phyloP scores from a whole-genome alignment of 1,139 yeast species.

The Pneumocystis carinii region DNA sequence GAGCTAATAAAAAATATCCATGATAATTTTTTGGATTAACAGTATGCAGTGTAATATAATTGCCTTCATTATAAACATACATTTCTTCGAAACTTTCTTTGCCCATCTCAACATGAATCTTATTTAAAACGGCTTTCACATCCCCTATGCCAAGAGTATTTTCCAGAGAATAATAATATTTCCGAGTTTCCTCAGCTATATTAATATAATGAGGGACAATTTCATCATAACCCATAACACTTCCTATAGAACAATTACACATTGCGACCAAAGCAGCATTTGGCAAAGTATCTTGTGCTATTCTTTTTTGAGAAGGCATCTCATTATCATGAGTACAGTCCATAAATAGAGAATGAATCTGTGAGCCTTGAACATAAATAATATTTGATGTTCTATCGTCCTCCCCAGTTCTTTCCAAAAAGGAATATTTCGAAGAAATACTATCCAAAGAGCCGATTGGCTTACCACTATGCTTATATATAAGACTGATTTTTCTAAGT shows the following conservation, averaged over 20 bases:
- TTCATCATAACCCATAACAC: slow-evolving; percentile 90
- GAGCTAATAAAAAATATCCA: slow-evolving; percentile 80
- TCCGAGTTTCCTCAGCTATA: slow-evolving; percentile 63
- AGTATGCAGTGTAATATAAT: slow-evolving; percentile 79
- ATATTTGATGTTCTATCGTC: slow-evolving; percentile 12
- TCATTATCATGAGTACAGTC: slow-evolving; percentile 96
- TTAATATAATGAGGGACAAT: slow-evolving; percentile 68
- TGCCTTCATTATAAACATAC: slow-evolving; percentile 89
- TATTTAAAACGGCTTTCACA: slow-evolving; percentile 44
- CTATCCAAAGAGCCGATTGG: slow-evolving; percentile 70
- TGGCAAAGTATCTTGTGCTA: slow-evolving; percentile 85
- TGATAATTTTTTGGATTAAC: slow-evolving; percentile 68
- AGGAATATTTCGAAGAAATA: slow-evolving; percentile 8
- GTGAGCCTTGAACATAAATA: slow-evolving; percentile 39
- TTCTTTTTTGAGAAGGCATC: slow-evolving; percentile 73
- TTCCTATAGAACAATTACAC: slow-evolving; percentile 87
- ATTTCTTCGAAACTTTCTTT: slow-evolving; percentile 66
- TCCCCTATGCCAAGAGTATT: slow-evolving; percentile 51
- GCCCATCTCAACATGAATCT: slow-evolving; percentile 54
- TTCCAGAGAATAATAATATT: slow-evolving; percentile 33
- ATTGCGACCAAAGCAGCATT: slow-evolving; percentile 88
- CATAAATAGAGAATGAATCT: slow-evolving; percentile 90
- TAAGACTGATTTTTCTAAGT: slow-evolving; percentile 31
- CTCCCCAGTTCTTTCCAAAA: slow-evolving; percentile 5
- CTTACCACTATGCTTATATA: slow-evolving; percentile 85